phyloP scores from a whole-genome alignment of 352 stramenopile species.

The Pythium volutum region DNA sequence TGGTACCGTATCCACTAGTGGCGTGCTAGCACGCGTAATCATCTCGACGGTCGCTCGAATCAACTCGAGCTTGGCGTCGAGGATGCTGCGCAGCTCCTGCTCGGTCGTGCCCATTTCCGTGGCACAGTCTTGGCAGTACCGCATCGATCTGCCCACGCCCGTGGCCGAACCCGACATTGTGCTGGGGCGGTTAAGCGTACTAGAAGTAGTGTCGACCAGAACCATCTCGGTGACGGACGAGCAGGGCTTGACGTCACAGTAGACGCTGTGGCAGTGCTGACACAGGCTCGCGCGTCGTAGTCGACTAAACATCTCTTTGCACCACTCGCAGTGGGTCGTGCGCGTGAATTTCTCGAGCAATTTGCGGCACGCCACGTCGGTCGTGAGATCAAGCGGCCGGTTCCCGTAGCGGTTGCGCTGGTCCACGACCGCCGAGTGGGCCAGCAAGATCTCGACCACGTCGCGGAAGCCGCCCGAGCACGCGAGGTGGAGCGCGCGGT shows the following conservation, averaged over 20 bases:
- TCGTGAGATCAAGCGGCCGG: constrained; percentile 63
- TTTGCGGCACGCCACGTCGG: constrained; percentile 51
- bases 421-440: constrained; percentile 54
- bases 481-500: constrained; percentile 69
- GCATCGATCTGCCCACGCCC: constrained; percentile 33
- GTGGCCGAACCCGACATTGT: constrained; percentile 6
- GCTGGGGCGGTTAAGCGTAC: constrained; percentile 1
- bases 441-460: constrained; percentile 68
- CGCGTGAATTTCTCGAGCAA: constrained; percentile 59
- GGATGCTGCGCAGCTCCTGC: constrained; percentile 53
- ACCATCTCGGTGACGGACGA: constrained; percentile 45
- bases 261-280: constrained; percentile 78
- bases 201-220: constrained; percentile 7
- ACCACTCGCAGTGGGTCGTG: constrained; percentile 67
- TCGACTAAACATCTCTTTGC: constrained; percentile 70
- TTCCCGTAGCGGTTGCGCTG: constrained; percentile 78
- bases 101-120: constrained; percentile 69
- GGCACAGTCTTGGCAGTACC: constrained; percentile 74
- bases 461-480: constrained; percentile 64
- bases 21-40: constrained; percentile 25
- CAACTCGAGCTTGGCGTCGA: constrained; percentile 61
- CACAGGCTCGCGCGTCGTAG: constrained; percentile 66
- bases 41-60: constrained; percentile 47
- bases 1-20: neutral
- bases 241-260: constrained; percentile 75